Evolutionary conservation across 805 yeast species (phyloP), one percentile per base, ranked within the genome.

Genomic region (Maudiozyma serrabonitensis): DNA sequence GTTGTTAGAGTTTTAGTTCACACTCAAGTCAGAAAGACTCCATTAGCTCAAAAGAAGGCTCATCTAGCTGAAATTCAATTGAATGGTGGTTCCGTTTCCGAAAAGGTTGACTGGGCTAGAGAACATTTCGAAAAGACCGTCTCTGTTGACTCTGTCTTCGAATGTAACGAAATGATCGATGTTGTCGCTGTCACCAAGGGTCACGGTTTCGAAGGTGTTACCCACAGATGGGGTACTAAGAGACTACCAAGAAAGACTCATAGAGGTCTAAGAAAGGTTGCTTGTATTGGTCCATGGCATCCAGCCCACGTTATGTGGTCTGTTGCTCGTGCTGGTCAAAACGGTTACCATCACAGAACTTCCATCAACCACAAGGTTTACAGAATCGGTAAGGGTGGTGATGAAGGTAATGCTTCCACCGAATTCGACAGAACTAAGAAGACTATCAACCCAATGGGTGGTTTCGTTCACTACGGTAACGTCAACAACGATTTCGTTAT

Each of bases 211-310:
- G 99, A 93, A 80, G 99, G 99, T 90, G 97, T 91, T 71, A 93
- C 99, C 81, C 96, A 90, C 89, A 88, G 99, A 87, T 93, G 98
- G 98, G 99, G 99, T 75, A 93, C 99, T 86, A 95, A 90, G 90
- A 90, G 86, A 84, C 82, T 93, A 68, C 99, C 99, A 79, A 89
- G 99, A 82, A 93, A 93, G 95, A 93, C 99, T 75, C 99, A 93
- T 79, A 90, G 98, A 87, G 99, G 99, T 91, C 81, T 91, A 75
- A 89, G 99, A 85, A 93, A 93, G 88, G 99, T 93, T 79, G 99
- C 99, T 73, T 93, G 99, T 88, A 93, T 93, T 72, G 99, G 99
- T 84, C 97, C 99, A 74, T 93, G 99, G 99, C 99, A 93, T 82
- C 99, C 99, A 76, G 84, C 96, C 81, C 96, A 89, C 83, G 99